These are phyloP conservation scores for Colletotrichum orbiculare DNA, from an alignment of 2,329 filamentous ascomycete species.

Conservation along the genomic window DNA sequence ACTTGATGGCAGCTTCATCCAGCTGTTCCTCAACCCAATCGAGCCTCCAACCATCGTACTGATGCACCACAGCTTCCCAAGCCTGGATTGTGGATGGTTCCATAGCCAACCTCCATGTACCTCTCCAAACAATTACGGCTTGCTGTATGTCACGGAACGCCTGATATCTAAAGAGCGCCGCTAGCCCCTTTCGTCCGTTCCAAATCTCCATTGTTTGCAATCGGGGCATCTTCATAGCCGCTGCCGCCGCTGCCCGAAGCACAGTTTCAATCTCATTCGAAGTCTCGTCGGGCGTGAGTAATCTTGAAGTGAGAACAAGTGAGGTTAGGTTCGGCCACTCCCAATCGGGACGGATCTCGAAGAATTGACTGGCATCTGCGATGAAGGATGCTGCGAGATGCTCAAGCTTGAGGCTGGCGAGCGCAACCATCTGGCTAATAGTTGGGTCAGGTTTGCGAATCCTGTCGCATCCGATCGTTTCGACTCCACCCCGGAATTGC, in stretches of 20 bases:
- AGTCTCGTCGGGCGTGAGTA: conserved; percentile 40
- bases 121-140: conserved; percentile 43
- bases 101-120: conserved; percentile 44
- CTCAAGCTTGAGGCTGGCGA: conserved; percentile 41
- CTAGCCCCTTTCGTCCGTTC: conserved; percentile 47
- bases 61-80: conserved; percentile 44
- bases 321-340: conserved; percentile 46
- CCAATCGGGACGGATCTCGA: conserved; percentile 40
- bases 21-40: conserved; percentile 39
- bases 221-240: conserved; percentile 45
- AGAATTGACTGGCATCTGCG: conserved; percentile 44
- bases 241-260: conserved; percentile 41
- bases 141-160: conserved; percentile 13
- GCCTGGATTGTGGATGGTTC: conserved; percentile 39
- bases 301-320: conserved; percentile 45
- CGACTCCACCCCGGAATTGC: conserved; percentile 21
- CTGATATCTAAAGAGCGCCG: conserved; percentile 46
- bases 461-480: conserved; percentile 27
- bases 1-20: conserved; percentile 42
- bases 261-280: conserved; percentile 39
- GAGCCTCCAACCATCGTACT: conserved; percentile 38
- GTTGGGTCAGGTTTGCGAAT: conserved; percentile 36
- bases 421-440: conserved; percentile 38
- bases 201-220: conserved; percentile 49
- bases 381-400: conserved; percentile 43